These are phyloP conservation scores for Boletus huronensis DNA, from an alignment of 768 basidiomycete species.

Conservation along the genomic window DNA sequence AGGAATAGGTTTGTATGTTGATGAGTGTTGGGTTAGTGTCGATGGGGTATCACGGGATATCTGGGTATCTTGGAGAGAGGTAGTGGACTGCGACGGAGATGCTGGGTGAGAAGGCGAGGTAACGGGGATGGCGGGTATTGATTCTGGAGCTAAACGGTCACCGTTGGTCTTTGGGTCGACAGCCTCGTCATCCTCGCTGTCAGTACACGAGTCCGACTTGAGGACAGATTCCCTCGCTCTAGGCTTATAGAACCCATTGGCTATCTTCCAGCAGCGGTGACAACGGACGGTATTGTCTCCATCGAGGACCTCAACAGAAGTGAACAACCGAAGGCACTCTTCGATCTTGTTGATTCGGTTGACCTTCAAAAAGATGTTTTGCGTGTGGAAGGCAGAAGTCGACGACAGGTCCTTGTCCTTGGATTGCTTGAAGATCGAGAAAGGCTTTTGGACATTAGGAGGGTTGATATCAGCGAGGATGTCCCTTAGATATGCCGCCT, in stretches of 20 bases:
- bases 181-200: slow-evolving; percentile 33
- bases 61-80: slow-evolving; percentile 38
- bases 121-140: slow-evolving; percentile 19
- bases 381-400: slow-evolving; percentile 16
- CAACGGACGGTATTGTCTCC: slow-evolving; percentile 96
- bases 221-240: slow-evolving; percentile 17
- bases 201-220: slow-evolving; percentile 29
- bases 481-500: slow-evolving; percentile 63
- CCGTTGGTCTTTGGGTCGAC: slow-evolving; percentile 22
- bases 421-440: slow-evolving; percentile 48
- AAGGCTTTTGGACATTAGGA: slow-evolving; percentile 40
- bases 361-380: slow-evolving; percentile 28
- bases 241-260: slow-evolving; percentile 56
- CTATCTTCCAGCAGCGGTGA: slow-evolving; percentile 90
- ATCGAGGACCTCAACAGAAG: slow-evolving; percentile 88
- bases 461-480: slow-evolving; percentile 63
- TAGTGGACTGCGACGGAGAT: slow-evolving; percentile 32
- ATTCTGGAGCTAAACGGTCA: slow-evolving; percentile 5
- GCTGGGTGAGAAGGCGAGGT: not conserved
- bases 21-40: slow-evolving; percentile 10
- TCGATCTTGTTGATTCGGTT: slow-evolving; percentile 38
- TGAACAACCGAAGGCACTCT: slow-evolving; percentile 84
- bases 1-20: slow-evolving; percentile 19
- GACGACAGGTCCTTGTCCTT: slow-evolving; percentile 25
- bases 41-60: slow-evolving; percentile 23